Evolutionary conservation across 257 asterid species (phyloP), one percentile per base, ranked within the genome.

Genomic region (Cinchona pubescens): DNA sequence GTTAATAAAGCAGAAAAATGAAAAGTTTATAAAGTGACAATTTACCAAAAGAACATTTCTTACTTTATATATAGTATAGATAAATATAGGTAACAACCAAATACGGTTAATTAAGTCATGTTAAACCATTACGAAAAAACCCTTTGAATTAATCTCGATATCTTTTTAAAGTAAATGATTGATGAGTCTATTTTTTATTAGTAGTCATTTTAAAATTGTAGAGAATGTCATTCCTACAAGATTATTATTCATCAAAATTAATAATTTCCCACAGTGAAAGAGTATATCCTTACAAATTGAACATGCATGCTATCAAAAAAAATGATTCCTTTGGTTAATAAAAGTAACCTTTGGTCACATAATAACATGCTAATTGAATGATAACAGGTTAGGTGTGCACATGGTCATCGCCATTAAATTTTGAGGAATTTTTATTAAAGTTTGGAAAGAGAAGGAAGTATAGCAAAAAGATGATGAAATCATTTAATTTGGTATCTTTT

Each of bases 311-410:
- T 37, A 38, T 58, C 62, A 68, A 35, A 68, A 61, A 29, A 71
- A 78, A 75, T 71, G 71, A 71, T 49, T 70, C 49, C 19, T 1
- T 70, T 43, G 65, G 65, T 38, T 45, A 72, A 67, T 45, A 55
- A 56, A 75, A 81, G 71, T 75, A n/a, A n/a, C n/a, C n/a, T n/a
- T n/a, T n/a, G n/a, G n/a, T n/a, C n/a, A n/a, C n/a, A n/a, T n/a
- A n/a, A n/a, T n/a, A n/a, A 70, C 87, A 85, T 83, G 88, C 87
- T 83, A 72, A 80, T 77, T 79, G 82, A 90, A 89, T 87, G 93
- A 87, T 91, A 85, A 78, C 81, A 75, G 67, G 82, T 81, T 86
- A 78, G 90, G 93, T 81, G 32, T 74, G 92, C 97, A 88, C 91
- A 90, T 88, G 90, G 69, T n/a, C 19, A 14, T 40, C 7, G 11